A percentile compares a stretch with the other conserved stretches of the same genome.
These are phyloP conservation scores for Lagenidium sp. DNA, from an alignment of 352 stramenopile genomes.

Conservation along the genomic window DNA sequence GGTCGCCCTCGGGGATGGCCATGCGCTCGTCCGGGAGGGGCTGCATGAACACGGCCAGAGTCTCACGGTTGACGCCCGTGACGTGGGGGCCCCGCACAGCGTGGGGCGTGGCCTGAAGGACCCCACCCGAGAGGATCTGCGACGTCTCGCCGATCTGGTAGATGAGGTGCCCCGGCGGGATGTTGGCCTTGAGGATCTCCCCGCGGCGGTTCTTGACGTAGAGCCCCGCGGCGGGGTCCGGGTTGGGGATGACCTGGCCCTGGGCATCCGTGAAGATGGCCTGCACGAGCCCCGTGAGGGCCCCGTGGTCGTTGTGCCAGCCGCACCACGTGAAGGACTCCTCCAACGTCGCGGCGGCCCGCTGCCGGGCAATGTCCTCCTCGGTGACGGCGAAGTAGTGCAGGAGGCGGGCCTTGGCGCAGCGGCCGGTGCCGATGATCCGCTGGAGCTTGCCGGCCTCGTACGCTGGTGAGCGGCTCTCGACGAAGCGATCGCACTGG, in stretches of 20 bases:
- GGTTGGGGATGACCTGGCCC: conserved; percentile 51
- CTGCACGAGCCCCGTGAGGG: conserved; percentile 91
- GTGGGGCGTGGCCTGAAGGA: conserved; percentile 89
- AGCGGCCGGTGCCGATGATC: conserved; percentile 85
- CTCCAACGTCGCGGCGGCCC: conserved; percentile 32
- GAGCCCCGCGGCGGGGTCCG: conserved; percentile 81
- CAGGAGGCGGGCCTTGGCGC: conserved; percentile 90
- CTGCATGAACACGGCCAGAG: conserved; percentile 97
- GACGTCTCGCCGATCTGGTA: conserved; percentile 95
- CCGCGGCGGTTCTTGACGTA: conserved; percentile 91
- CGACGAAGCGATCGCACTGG: conserved; percentile 90
- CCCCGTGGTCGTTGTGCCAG: conserved; percentile 96
- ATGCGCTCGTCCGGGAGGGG: conserved; percentile 84
- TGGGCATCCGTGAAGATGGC: conserved; percentile 84
- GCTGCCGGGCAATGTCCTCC: conserved; percentile 36
- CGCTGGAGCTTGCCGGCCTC: conserved; percentile 74
- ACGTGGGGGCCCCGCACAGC: conserved; percentile 79
- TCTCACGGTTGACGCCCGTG: conserved; percentile 82
- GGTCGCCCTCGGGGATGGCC: conserved; percentile 41
- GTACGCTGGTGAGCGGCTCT: conserved; percentile 63
- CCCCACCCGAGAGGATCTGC: conserved; percentile 92
- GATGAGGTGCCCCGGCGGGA: conserved; percentile 81
- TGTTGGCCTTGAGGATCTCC: conserved; percentile 83
- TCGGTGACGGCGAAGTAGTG: conserved; percentile 93
- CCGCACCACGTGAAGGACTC: conserved; percentile 94